Evolutionary conservation across 208 protist species (phyloP), one percentile per base, ranked within the genome.

Genomic region (Porcisia hertigi): DNA sequence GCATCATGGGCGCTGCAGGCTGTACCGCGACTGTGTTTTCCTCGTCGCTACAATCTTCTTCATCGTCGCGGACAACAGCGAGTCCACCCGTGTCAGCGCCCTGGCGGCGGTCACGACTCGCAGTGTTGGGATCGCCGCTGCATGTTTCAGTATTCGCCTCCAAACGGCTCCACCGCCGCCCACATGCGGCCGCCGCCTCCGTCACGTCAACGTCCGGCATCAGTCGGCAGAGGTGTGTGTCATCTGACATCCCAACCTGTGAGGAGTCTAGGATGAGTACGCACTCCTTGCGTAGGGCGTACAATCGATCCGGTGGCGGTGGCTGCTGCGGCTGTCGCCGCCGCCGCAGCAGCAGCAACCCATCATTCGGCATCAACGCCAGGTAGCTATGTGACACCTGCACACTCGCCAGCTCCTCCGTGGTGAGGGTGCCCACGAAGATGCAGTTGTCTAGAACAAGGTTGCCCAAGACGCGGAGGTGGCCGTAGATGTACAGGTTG

Each of bases 261-360:
- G 86, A 84, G 36, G 71, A 79, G 81, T 94, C 90, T 34, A 94
- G 75, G 7, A 92, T 76, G 9, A 92, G 74, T 30, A 94, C 77
- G 65, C 90, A 87, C 70, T 92, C 90, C 36, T 80, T 75, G 4
- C 84, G 79, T 52, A 30, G 47, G 2, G 84, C 60, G 49, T 77
- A 73, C 71, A 76, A 78, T 14, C 76, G 65, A 53, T 71, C 72
- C 20, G 77, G 62, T 34, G 41, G 57, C 45, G 36, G 59, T 12
- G 41, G 34, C 34, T 9, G 41, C 16, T 59, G 55, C 30, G 3
- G 60, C 36, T 62, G 25, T 57, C 47, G 36, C 57, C 59, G 75
- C 20, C 9, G 52, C 23, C 7, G 69, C 9, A 39, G 57, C 11
- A 49, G 66, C 59, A 86, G 73, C 39, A 90, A 78, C n/a, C 69